These are phyloP conservation scores for Elaeis guineensis DNA, from an alignment of 176 grass and related monocot species.

Conservation along the genomic window DNA sequence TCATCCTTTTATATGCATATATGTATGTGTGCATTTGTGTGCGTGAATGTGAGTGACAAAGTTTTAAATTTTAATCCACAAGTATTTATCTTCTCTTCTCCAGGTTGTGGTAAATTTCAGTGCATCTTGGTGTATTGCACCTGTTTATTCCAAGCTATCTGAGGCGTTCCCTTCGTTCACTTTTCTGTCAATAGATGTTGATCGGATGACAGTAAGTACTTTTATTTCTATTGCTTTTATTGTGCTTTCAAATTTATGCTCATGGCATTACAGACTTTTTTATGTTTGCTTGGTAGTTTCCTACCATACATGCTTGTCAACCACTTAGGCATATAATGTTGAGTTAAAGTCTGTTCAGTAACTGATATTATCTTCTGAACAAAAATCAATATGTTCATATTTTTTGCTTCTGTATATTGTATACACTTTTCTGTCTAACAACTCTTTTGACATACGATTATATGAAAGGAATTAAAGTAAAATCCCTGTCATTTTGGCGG, in stretches of 20 bases:
- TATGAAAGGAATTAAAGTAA: not conserved
- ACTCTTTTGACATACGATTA: not conserved
- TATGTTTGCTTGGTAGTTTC: not conserved
- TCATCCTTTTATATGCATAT: too few relatives aligned
- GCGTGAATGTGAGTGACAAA: too few relatives aligned
- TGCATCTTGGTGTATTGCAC: conserved; percentile 57
- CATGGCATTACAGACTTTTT: not conserved
- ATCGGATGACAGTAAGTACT: conserved; percentile 44
- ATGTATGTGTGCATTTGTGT: too few relatives aligned
- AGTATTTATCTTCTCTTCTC: too few relatives aligned
- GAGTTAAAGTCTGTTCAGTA: too few relatives aligned
- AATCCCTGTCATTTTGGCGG: conserved; percentile 6
- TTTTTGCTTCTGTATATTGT: too few relatives aligned
- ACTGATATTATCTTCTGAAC: too few relatives aligned
- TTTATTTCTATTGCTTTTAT: not conserved
- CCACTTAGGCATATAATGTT: too few relatives aligned
- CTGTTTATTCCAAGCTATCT: conserved; percentile 43
- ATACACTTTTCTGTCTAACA: too few relatives aligned
- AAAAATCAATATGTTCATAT: too few relatives aligned
- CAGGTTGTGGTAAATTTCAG: conserved; percentile 74
- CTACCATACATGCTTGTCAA: too few relatives aligned
- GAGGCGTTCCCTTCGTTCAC: conserved; percentile 45
- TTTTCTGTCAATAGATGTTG: conserved; percentile 63
- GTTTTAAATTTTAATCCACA: too few relatives aligned
- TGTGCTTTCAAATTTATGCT: not conserved